These are phyloP conservation scores for Herpetospermum pedunculosum DNA, from an alignment of 306 rosid genomes.

Conservation along the genomic window DNA sequence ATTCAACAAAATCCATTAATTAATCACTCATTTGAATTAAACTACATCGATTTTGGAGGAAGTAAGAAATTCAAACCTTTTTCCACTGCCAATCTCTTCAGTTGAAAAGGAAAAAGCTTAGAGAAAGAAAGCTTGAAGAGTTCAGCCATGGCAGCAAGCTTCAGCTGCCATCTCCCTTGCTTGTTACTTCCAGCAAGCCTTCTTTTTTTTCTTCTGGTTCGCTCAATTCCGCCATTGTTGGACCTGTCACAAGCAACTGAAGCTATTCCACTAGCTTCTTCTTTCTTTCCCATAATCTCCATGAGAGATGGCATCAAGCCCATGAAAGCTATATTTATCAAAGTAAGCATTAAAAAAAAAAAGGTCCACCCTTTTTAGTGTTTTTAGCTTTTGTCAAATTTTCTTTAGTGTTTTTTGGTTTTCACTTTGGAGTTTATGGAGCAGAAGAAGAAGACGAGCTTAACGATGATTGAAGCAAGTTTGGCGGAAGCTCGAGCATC, in stretches of 20 bases:
- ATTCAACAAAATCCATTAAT: not conserved
- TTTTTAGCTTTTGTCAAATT: not conserved
- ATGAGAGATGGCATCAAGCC: not conserved
- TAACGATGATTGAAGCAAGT: conserved; percentile 32
- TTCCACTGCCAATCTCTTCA: not conserved
- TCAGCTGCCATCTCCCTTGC: not conserved
- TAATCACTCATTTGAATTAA: not conserved
- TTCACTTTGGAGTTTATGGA: not conserved
- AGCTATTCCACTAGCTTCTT: not conserved
- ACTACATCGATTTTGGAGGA: not conserved
- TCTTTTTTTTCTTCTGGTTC: not conserved
- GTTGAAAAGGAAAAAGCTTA: not conserved
- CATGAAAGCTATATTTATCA: not conserved
- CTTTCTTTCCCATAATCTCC: not conserved
- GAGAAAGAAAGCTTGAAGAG: conserved; percentile 1
- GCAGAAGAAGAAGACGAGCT: not conserved
- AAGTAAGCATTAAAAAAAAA: not conserved
- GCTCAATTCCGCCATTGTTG: conserved; percentile 1
- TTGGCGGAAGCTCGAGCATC: conserved; percentile 45
- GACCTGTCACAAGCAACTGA: conserved; percentile 8
- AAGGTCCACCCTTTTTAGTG: not conserved
- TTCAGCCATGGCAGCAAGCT: conserved; percentile 7
- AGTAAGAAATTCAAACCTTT: not conserved
- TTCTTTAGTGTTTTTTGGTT: not conserved
- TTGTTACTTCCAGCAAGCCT: not conserved